Base-by-base conservation (phyloP, 1,284 basidiomycete species). In the Trichosporon faecale region DNA sequence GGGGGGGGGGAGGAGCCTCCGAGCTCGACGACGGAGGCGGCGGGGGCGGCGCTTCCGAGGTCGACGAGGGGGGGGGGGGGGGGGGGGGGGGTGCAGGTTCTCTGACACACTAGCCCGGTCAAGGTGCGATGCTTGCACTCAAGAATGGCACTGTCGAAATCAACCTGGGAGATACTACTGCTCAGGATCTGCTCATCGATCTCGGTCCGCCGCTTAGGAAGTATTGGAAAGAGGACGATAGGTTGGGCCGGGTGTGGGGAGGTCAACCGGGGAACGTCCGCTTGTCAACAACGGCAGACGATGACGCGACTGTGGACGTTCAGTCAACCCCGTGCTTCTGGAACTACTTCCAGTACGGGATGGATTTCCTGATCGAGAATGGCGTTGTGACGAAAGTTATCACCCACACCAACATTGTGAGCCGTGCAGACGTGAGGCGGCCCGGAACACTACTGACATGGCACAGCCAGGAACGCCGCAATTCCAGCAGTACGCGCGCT, bases 321-420 rank as follows among this genome's bases (percentile, higher is more conserved):
- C 61, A 25, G 25, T 27, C 72, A 2, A 70, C 33, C 4, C 64
- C 69, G 91, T 91, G 93, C 81, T 95, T 95, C 82, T 94, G 93
- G 84, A 95, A 95, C 78, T 95, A 95, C 79, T 93, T 95, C 75
- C 91, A 93, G 76, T 88, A 92, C 76, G 93, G 93, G 0, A 82
- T 95, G 12, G 93, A 95, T 78, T 91, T 94, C 74, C 86, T 94
- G 25, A 85, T 95, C 40, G 90, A 89, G 2, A 90, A 90, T 21
- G 77, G 78, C 77, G 76, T 87, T 2, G 91, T 95, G n/a, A 88
- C 87, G 78, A 95, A 95, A 86, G 90, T 95, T 61, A 86, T 95
- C 27, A 83, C 92, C 3, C 92, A 95, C 78, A 89, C 93, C 1
- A 95, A 95, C 76, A 88, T 94, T 71, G 93, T 94, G 76, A 79